Conservation (phyloP, 2,329 filamentous ascomycete species). For the Bipolaris zeicola region DNA sequence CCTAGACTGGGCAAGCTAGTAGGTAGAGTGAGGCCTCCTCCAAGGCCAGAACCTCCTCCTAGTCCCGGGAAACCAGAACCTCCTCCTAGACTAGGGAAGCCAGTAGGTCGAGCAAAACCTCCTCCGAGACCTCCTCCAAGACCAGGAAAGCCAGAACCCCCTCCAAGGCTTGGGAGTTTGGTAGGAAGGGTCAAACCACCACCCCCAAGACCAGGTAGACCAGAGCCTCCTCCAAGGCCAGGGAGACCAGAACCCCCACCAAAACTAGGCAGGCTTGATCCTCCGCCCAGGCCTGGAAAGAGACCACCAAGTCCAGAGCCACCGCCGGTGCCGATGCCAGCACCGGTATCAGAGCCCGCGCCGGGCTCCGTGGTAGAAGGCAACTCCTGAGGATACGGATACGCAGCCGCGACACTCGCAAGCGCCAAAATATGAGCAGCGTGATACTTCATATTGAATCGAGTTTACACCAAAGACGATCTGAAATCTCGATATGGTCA, state of each 20-base stretch:
- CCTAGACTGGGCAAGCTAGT: neutral
- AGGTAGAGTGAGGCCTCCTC: neutral
- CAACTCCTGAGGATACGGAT: slow-evolving; percentile 28
- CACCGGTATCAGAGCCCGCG: neutral
- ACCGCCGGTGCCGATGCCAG: neutral
- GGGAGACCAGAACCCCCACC: neutral
- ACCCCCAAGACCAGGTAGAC: neutral
- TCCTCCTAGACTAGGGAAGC: neutral
- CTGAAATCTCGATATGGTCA: neutral
- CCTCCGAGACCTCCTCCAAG: neutral
- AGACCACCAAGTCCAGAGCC: neutral
- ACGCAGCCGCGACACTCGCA: slow-evolving; percentile 28
- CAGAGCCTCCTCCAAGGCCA: neutral
- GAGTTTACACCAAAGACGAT: neutral
- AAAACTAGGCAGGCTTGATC: neutral
- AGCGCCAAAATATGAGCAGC: slow-evolving; percentile 24
- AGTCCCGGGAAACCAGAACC: neutral
- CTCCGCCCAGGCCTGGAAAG: slow-evolving; percentile 3
- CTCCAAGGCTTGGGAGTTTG: neutral
- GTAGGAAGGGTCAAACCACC: neutral
- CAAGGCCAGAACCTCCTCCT: neutral
- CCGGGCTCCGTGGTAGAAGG: slow-evolving; percentile 16
- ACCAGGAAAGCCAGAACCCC: neutral
- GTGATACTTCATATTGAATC: slow-evolving; percentile 35
- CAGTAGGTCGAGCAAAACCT: no score